Evolutionary conservation across 345 rosid species (phyloP), one percentile per base, ranked within the genome.

Genomic region (Pugionium dolabratum): DNA sequence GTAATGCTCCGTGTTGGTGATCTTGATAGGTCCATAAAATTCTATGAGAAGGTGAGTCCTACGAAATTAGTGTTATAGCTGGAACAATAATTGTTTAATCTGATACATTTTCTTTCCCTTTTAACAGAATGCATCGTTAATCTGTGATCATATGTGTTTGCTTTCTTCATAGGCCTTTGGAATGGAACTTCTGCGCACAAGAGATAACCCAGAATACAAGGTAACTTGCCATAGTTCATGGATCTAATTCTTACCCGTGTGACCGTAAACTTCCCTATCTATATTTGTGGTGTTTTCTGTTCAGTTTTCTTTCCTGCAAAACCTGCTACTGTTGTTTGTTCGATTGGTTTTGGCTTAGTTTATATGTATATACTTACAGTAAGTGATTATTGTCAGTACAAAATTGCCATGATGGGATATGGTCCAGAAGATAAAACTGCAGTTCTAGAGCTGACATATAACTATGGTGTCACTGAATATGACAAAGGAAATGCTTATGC

Each of bases 1-100:
- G 96, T 94, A 71, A 94, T 94, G 99, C 96, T 94, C 68, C 97
- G 95, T 59, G 99, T 94, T 75, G 96, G 97, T 29, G 96, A 94
- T 84, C 96, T 94, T 46, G 89, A 85, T 62, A 95, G 86, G 57
- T 77, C 99, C 48, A 83, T 94, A 65, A 88, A 83, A 35, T 94
- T 94, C 75, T 94, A 90, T 32, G 93, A 94, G 85, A 85, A 88
- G 87, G 99, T 94, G 67, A 82, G 79, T 26, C 59, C 59, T 55
- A 26, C 32, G 29, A 36, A 18, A 7, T 47, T 2, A 40, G 3
- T 7, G 18, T 50, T 59, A 9, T 50, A 41, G 53, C 55, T 9
- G 8, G 34, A 45, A 29, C 7, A 30, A 3, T 9, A 46, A 31
- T 9, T 18, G 29, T 65, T 62, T 51, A 3, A 9, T 32, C 9